Base-by-base conservation (phyloP, 1,284 basidiomycete species). In the Tylopilus sp. region DNA sequence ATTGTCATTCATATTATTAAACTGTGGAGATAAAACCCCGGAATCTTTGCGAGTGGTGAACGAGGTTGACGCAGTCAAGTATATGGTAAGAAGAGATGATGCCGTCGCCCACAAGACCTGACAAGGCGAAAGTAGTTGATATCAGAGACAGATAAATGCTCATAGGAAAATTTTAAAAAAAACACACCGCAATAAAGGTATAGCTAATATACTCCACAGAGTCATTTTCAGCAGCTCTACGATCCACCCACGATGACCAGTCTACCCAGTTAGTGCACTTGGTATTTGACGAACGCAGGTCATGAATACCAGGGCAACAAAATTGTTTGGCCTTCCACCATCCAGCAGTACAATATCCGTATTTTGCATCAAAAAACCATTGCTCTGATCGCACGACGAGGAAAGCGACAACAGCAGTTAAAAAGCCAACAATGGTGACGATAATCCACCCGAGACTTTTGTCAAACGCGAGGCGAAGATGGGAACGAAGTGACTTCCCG, bases 341-440 rank as follows among this genome's bases (percentile, higher is more conserved):
- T 3, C 78, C 77, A 0, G 72, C 70, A 2, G 67, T 65, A 70
- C 95, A 98, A 69, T 90, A 93, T 0, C 96, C 96, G 51, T 94
- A 91, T 72, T 98, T 98, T 59, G 90, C 70, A 68, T 97, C 93
- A 65, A 98, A 98, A n/a, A 98, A 75, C 78, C 86, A 88, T 68
- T 92, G 90, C 67, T 99, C 96, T 52, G 83, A 79, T 28, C 91
- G 85, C 36, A 96, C 85, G 61, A 99, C 90, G 48, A 90, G 72
- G 68, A 93, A 98, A 1, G 96, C 96, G 33, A 92, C 76, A 45
- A 94, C 54, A 4, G 94, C 93, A 7, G 90, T 91, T 29, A 92
- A 67, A 66, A 94, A 83, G 1, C 93, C 92, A 46, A 91, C 85
- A 46, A 96, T 79, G 2, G 92, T 92, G 45, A 96, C 93, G 39